Evolutionary conservation across 2,329 filamentous ascomycete species (phyloP), one percentile per base, ranked within the genome.

Genomic region (Pseudogymnoascus sp.): DNA sequence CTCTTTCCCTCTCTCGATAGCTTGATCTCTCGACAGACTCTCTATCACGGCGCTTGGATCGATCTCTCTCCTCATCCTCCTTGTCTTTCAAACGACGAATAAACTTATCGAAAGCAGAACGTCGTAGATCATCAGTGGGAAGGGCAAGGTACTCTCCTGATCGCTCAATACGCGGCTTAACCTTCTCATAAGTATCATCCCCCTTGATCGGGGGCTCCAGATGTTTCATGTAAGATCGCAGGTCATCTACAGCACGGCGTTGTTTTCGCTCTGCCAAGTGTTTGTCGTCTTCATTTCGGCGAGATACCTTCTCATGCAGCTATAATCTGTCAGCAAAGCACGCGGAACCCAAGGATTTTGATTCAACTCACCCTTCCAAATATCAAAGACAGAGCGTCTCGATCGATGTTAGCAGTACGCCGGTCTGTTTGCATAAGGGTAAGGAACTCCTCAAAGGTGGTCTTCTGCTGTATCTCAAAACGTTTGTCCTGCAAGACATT

Each of bases 11-110:
- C 35, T 78, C 75, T 33, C 77, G 77, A 62, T 78, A 76, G 63
- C 77, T 69, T 47, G 73, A 62, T 69, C 74, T 63, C 67, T 73
- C 67, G 61, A 72, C 83, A 56, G 78, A 80, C 65, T 77, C 79
- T 66, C 83, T 82, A 40, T 86, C 84, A 62, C 82, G 80, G 61
- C 84, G 83, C 64, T 82, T 80, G 61, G 80, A 77, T 66, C 82
- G 81, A 64, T 87, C 84, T 63, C 84, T 84, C 65, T 96, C 92
- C 67, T 95, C 91, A 62, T 95, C 90, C 68, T 95, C 90, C 73
- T 92, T 92, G 69, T 97, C 93, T 73, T 88, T 90, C n/a, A 97
- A 79, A 60, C 94, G 90, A 66, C 90, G 89, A 69, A 97, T 86
- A 70, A 92, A 85, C 77, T 96, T 97, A 64, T 97, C 92, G 76